phyloP scores from a whole-genome alignment of 768 basidiomycete genomes.

The Gautieria morchelliformis region DNA sequence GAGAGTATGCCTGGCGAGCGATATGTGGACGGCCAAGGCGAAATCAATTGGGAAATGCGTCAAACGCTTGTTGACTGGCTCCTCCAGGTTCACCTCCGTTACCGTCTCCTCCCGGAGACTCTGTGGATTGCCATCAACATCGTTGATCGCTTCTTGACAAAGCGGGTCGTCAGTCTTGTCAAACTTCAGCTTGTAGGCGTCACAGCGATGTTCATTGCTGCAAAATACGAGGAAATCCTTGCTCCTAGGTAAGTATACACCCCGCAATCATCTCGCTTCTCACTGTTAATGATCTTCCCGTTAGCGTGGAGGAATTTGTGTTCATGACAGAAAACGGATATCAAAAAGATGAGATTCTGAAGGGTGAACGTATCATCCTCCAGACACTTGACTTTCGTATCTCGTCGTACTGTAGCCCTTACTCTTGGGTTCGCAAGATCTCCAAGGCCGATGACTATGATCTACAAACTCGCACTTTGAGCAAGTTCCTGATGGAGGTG shows the following conservation, averaged over 20 bases:
- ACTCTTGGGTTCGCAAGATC: slow-evolving; percentile 98
- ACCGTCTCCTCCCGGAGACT: slow-evolving; percentile 98
- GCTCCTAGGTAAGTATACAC: slow-evolving; percentile 56
- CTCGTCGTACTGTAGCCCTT: slow-evolving; percentile 97
- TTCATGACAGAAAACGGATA: slow-evolving; percentile 97
- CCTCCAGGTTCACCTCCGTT: slow-evolving; percentile 92
- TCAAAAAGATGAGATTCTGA: slow-evolving; percentile 90
- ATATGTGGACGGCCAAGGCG: slow-evolving; percentile 90
- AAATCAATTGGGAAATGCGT: slow-evolving; percentile 91
- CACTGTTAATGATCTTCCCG: not conserved
- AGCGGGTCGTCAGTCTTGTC: slow-evolving; percentile 77
- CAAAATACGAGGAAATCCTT: slow-evolving; percentile 98
- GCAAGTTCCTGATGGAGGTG: slow-evolving; percentile 96
- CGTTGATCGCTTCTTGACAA: slow-evolving; percentile 84
- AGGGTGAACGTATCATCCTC: slow-evolving; percentile 93
- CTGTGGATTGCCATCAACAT: slow-evolving; percentile 99
- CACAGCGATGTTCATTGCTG: slow-evolving; percentile 97
- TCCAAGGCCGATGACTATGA: slow-evolving; percentile 99
- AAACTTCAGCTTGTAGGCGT: slow-evolving; percentile 96
- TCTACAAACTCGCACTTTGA: slow-evolving; percentile 91
- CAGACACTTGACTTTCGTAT: slow-evolving; percentile 92
- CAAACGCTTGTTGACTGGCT: slow-evolving; percentile 98
- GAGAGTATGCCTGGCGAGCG: slow-evolving; percentile 83
- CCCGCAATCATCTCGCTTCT: not conserved
- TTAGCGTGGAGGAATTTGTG: slow-evolving; percentile 87